Conservation (phyloP, 2,329 filamentous ascomycete species). For the Monilinia aucupariae region DNA sequence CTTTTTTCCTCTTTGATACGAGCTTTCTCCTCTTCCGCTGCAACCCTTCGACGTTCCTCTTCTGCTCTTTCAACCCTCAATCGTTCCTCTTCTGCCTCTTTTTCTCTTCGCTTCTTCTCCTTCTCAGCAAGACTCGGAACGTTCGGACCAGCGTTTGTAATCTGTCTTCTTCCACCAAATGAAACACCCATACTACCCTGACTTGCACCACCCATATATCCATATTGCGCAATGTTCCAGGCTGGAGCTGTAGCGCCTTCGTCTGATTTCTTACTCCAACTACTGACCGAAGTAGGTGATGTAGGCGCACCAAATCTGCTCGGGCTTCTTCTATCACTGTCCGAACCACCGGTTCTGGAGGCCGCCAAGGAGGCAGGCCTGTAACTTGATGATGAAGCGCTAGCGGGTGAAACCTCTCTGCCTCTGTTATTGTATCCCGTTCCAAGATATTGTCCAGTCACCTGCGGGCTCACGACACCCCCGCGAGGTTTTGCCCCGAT, state of each 20-base stretch:
- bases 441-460: slow-evolving; percentile 47
- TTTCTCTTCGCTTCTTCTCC: slow-evolving; percentile 58
- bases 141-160: slow-evolving; percentile 72
- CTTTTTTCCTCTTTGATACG: slow-evolving; percentile 57
- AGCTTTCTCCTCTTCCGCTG: slow-evolving; percentile 57
- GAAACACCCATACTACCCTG: slow-evolving; percentile 92
- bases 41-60: slow-evolving; percentile 41
- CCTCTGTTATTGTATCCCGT: slow-evolving; percentile 39
- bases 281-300: slow-evolving; percentile 61
- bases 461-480: slow-evolving; percentile 58
- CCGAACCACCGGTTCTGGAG: slow-evolving; percentile 35
- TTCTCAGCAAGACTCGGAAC: slow-evolving; percentile 83
- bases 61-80: slow-evolving; percentile 51
- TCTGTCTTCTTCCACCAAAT: slow-evolving; percentile 87
- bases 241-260: slow-evolving; percentile 78
- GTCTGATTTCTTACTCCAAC: slow-evolving; percentile 83
- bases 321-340: slow-evolving; percentile 56
- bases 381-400: slow-evolving; percentile 51
- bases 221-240: slow-evolving; percentile 98
- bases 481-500: slow-evolving; percentile 67
- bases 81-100: slow-evolving; percentile 55
- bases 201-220: slow-evolving; percentile 95
- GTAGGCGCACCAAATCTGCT: slow-evolving; percentile 51
- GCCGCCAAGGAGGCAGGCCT: slow-evolving; percentile 36
- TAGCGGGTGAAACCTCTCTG: slow-evolving; percentile 51